Conservation (phyloP, 2,329 filamentous ascomycete species). For the Coniochaeta sp. region DNA sequence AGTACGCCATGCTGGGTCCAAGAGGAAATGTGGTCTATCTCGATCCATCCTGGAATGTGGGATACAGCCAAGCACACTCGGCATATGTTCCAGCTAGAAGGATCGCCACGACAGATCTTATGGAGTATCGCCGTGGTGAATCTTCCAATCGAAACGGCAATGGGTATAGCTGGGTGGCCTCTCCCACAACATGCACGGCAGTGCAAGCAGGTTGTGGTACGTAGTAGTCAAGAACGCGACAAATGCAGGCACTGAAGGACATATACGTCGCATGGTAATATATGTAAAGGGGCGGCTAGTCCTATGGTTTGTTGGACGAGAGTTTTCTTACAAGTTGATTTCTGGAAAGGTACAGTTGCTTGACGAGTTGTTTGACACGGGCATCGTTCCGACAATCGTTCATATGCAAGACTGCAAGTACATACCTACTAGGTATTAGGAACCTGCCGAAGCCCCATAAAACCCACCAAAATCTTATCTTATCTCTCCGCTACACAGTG, state of each 20-base stretch:
- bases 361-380: no score
- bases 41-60: constrained; percentile 18
- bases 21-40: constrained; percentile 25
- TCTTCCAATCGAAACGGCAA: constrained; percentile 23
- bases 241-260: constrained; percentile 13
- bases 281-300: no score
- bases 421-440: no score
- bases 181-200: constrained; percentile 13
- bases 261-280: no score
- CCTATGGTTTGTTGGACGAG: no score
- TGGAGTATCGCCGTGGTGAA: constrained; percentile 21
- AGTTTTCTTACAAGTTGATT: no score
- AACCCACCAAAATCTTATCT: no score
- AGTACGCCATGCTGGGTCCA: constrained; percentile 22
- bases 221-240: constrained; percentile 18
- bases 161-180: constrained; percentile 21
- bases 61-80: constrained; percentile 25
- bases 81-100: constrained; percentile 19
- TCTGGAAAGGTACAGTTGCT: no score
- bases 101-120: constrained; percentile 16
- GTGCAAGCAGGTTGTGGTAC: constrained; percentile 14
- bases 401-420: no score
- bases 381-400: no score
- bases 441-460: no score
- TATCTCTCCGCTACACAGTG: no score